Evolutionary conservation across 495 filamentous ascomycete genomes (phyloP).

Genomic region (Friedmanniomyces simplex): DNA sequence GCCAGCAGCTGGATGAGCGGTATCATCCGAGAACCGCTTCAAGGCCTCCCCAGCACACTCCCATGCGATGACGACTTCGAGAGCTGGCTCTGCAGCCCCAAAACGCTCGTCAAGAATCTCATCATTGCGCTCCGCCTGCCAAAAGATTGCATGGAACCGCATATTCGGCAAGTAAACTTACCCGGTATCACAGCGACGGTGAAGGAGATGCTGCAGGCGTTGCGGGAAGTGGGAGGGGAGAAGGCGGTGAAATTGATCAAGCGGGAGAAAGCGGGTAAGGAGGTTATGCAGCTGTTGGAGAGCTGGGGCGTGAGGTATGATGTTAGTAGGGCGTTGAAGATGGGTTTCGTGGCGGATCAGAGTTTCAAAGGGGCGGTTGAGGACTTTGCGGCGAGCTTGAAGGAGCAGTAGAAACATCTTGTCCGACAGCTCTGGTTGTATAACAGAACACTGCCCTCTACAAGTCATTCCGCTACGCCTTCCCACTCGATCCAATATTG

Average conservation of each 20-base stretch:
- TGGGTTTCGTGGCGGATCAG: slow-evolving; percentile 24
- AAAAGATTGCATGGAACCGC: slow-evolving; percentile 39
- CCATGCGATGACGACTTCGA: slow-evolving; percentile 46
- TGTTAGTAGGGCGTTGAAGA: slow-evolving; percentile 24
- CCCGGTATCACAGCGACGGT: slow-evolving; percentile 63
- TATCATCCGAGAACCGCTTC: slow-evolving; percentile 57
- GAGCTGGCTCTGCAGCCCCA: slow-evolving; percentile 60
- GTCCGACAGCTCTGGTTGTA: no score
- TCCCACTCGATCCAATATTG: slow-evolving; percentile 55
- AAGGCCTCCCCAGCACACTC: slow-evolving; percentile 53
- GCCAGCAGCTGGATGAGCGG: slow-evolving; percentile 65
- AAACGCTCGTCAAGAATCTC: slow-evolving; percentile 60
- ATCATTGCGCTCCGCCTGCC: slow-evolving; percentile 50
- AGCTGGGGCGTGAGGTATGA: slow-evolving; percentile 65
- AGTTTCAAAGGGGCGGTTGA: slow-evolving; percentile 23
- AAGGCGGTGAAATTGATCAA: slow-evolving; percentile 53
- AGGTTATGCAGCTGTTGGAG: slow-evolving; percentile 58
- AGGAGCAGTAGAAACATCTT: slow-evolving; percentile 2
- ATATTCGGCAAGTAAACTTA: slow-evolving; percentile 57
- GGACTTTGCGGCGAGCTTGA: slow-evolving; percentile 23
- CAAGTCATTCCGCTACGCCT: slow-evolving; percentile 38
- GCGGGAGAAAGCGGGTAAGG: slow-evolving; percentile 42
- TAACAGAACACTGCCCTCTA: no score
- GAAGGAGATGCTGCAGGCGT: slow-evolving; percentile 63
- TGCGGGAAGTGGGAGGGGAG: slow-evolving; percentile 59